Conservation (phyloP, 2,329 filamentous ascomycete species). For the Venturia aucupariae region DNA sequence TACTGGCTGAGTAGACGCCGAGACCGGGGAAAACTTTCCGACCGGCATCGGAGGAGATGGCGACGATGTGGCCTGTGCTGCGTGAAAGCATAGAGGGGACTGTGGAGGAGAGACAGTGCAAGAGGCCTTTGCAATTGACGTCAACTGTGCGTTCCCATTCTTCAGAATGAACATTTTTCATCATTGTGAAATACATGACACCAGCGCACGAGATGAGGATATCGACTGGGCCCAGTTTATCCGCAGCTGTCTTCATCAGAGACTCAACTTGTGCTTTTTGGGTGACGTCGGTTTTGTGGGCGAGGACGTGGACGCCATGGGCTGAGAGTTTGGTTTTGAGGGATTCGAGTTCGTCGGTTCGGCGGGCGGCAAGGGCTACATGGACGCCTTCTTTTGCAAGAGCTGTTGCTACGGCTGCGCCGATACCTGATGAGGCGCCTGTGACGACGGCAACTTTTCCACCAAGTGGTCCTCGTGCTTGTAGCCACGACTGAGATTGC, state of each 20-base stretch:
- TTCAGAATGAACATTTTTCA: conserved; percentile 63
- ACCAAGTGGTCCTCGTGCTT: conserved; percentile 45
- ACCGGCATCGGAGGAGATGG: conserved; percentile 73
- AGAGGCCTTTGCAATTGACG: conserved; percentile 76
- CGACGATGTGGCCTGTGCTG: conserved; percentile 63
- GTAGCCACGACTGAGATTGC: not conserved
- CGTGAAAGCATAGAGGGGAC: conserved; percentile 64
- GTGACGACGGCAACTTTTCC: conserved; percentile 16
- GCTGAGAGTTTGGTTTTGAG: conserved; percentile 53
- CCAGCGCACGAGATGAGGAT: conserved; percentile 73
- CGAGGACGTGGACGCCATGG: conserved; percentile 55
- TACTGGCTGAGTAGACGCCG: conserved; percentile 73
- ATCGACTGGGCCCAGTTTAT: conserved; percentile 62
- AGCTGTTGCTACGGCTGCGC: conserved; percentile 22
- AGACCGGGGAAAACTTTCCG: conserved; percentile 74
- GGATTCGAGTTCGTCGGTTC: conserved; percentile 56
- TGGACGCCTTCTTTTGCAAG: conserved; percentile 34
- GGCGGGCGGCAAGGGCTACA: conserved; percentile 53
- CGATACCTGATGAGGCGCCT: conserved; percentile 16
- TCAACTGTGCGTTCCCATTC: conserved; percentile 78
- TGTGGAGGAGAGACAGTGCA: conserved; percentile 61
- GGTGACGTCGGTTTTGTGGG: conserved; percentile 65
- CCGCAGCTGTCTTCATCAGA: conserved; percentile 50
- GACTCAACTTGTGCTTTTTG: conserved; percentile 55
- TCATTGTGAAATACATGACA: conserved; percentile 86